Conservation (phyloP, 371 early-diverging fungal species). For the Phascolomyces articulosus region DNA sequence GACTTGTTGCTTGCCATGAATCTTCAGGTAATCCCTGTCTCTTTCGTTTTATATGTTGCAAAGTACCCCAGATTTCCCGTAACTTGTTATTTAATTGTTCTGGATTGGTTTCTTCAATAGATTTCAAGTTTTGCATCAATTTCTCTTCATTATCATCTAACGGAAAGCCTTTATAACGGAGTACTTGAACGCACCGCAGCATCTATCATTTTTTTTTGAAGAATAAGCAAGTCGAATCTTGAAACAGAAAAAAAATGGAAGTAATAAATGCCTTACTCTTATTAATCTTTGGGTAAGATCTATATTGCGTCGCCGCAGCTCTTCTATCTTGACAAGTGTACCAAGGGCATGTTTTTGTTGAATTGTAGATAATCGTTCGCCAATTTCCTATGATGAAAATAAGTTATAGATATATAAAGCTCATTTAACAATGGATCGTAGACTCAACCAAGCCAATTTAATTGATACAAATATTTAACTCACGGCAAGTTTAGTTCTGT, state of each 20-base stretch:
- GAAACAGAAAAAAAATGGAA: background rate
- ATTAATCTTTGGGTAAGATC: conserved; percentile 20
- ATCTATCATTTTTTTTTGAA: conserved; percentile 7
- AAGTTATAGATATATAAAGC: background rate
- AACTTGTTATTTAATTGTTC: conserved; percentile 18
- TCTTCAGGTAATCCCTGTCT: conserved; percentile 6
- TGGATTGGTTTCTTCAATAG: conserved; percentile 13
- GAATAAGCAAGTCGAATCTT: too few relatives aligned
- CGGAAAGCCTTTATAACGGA: conserved; percentile 31
- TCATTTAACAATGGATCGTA: too few relatives aligned
- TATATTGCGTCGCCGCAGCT: conserved; percentile 37
- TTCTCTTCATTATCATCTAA: conserved; percentile 20
- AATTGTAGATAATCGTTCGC: conserved; percentile 30
- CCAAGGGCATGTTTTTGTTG: conserved; percentile 35
- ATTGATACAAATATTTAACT: too few relatives aligned
- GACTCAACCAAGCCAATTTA: too few relatives aligned
- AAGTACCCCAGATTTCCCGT: conserved; percentile 8
- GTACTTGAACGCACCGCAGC: conserved; percentile 24
- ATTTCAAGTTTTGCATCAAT: conserved; percentile 15
- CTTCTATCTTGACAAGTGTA: conserved; percentile 37
- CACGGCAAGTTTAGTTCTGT: conserved; percentile 33
- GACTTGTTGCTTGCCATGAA: conserved; percentile 18
- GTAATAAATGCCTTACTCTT: conserved; percentile 13
- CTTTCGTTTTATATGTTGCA: conserved; percentile 14
- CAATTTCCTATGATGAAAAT: conserved; percentile 26